Conservation (phyloP, 179 eudicot genomes). For the Beta corolliflora region DNA sequence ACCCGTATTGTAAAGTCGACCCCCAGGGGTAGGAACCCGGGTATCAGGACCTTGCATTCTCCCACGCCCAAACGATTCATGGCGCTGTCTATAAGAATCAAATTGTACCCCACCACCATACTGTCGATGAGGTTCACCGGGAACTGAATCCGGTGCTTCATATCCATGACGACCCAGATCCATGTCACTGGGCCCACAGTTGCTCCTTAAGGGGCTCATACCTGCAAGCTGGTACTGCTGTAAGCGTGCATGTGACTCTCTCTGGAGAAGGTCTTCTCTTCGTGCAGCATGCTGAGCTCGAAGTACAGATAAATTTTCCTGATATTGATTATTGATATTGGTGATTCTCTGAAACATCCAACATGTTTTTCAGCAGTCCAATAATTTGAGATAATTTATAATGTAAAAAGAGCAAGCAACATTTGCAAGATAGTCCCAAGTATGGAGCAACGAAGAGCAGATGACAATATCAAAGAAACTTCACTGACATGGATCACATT, state of each 20-base stretch:
- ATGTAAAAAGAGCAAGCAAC: not conserved
- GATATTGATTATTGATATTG: constrained; percentile 67
- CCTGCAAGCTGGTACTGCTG: constrained; percentile 70
- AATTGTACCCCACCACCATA: constrained; percentile 48
- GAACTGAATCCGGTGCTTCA: constrained; percentile 31
- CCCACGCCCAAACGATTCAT: constrained; percentile 55
- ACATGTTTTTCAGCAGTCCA: not conserved
- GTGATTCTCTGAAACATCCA: constrained; percentile 59
- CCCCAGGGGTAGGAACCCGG: constrained; percentile 67
- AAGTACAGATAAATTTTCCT: constrained; percentile 68
- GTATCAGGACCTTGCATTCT: constrained; percentile 62
- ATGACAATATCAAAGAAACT: not conserved
- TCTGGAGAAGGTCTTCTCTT: constrained; percentile 67
- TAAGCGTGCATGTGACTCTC: constrained; percentile 70
- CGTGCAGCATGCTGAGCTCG: constrained; percentile 60
- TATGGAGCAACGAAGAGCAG: not conserved
- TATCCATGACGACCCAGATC: constrained; percentile 47
- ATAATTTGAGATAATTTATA: not conserved
- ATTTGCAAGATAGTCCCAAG: not conserved
- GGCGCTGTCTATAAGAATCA: constrained; percentile 64
- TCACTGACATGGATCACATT: not conserved
- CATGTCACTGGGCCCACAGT: constrained; percentile 41
- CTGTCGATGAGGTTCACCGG: constrained; percentile 47
- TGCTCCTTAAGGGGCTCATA: constrained; percentile 43
- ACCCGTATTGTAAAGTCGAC: constrained; percentile 68